Base-by-base conservation (phyloP, 768 basidiomycete genomes). In the Leccinum variicolor region DNA sequence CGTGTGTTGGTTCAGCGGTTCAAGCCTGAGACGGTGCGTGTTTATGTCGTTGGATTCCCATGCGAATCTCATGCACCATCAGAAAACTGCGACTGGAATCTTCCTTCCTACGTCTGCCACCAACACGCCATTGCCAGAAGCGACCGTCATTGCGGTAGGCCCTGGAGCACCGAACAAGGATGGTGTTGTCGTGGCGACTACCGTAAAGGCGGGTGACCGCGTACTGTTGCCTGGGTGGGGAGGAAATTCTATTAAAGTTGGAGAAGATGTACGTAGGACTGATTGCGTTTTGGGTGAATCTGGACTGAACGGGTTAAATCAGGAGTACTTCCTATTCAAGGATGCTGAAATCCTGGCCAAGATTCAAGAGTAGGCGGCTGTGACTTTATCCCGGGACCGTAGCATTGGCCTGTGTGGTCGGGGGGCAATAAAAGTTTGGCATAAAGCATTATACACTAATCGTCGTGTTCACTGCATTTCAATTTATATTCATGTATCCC, bases 71-170 rank as follows among this genome's bases (percentile, higher is more conserved):
- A 68, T 33, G 26, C 3, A 3, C 26, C 6, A 14, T 39, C 65
- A 98, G 95, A 97, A 98, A 95, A 99, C 96, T n/a, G 90, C 97
- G 3, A 76, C 89, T 23, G 97, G 97, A 34, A 87, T 99, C 71
- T 94, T 94, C 84, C 81, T 99, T 48, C 97, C 97, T n/a, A 84
- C 90, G 0, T 92, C 94, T 1, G 85, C 90, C 6, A 94, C 92
- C 26, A 83, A 73, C 63, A 85, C 74, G 64, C 94, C 94, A 23
- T 83, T 98, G n/a, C 94, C 96, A 2, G 96, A 98, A 76, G 96
- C 94, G 6, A 96, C 93, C 29, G 96, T 97, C 69, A 89, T 98
- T 71, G 92, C 97, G 26, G 89, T 92, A 50, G 96, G 96, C 55
- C 96, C 96, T 33, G 97, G 97, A 31, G 90, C 90, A n/a, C 89